phyloP scores from a whole-genome alignment of 2,329 filamentous ascomycete genomes.

The Dactylellina haptotyla region DNA sequence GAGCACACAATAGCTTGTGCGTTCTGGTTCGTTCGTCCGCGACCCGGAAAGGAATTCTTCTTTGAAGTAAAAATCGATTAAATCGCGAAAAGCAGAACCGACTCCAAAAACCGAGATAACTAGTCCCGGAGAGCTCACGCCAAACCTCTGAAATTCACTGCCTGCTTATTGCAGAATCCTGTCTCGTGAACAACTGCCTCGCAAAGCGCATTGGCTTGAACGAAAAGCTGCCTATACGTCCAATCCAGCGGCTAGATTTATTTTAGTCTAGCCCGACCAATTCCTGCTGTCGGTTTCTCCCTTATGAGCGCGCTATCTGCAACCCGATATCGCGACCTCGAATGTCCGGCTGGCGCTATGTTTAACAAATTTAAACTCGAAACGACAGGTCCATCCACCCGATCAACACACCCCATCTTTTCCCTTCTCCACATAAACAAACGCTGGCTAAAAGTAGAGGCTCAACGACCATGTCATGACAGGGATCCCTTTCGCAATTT shows the following conservation, averaged over 20 bases:
- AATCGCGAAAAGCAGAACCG: no score
- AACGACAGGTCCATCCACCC: background rate
- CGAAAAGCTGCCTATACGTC: background rate
- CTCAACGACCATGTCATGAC: background rate
- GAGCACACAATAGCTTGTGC: background rate
- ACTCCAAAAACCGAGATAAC: background rate
- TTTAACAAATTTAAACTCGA: background rate
- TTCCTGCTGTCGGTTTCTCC: background rate
- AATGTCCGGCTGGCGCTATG: background rate
- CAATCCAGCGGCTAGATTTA: background rate
- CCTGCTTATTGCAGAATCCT: constrained; percentile 43
- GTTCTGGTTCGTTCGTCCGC: background rate
- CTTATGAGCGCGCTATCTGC: background rate
- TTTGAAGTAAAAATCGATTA: no score
- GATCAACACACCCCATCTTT: background rate
- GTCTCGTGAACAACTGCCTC: constrained; percentile 40
- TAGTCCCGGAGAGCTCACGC: background rate
- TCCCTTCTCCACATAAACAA: background rate
- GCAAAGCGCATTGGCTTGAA: no score
- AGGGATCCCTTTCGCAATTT: constrained; percentile 20
- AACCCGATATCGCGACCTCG: constrained; percentile 8
- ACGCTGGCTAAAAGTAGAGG: background rate
- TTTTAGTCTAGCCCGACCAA: background rate
- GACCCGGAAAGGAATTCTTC: no score
- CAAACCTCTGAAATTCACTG: constrained; percentile 1